Conservation (phyloP, 257 asterid genomes). For the Thymus mandschuricus region DNA sequence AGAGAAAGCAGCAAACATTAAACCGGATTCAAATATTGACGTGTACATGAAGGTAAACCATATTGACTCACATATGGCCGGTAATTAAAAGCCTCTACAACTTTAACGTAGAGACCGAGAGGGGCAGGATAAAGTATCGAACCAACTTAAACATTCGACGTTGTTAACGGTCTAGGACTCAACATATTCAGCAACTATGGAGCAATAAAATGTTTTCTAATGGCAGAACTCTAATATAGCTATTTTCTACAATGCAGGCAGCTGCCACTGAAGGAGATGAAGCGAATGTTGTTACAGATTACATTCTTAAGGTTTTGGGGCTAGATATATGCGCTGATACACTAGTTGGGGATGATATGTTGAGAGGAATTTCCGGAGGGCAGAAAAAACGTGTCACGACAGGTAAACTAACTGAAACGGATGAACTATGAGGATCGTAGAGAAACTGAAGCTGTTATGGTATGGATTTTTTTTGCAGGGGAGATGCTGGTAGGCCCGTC, state of each 20-base stretch:
- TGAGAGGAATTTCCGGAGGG: slow-evolving; percentile 54
- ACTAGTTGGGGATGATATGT: slow-evolving; percentile 46
- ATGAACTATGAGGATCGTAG: background rate
- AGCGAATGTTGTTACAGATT: slow-evolving; percentile 45
- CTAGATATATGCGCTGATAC: slow-evolving; percentile 53
- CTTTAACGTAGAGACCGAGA: background rate
- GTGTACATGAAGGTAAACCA: slow-evolving; percentile 49
- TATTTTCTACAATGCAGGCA: slow-evolving; percentile 31
- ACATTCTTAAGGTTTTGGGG: slow-evolving; percentile 46
- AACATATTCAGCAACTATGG: background rate
- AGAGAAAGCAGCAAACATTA: slow-evolving; percentile 49
- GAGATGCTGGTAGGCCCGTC: slow-evolving; percentile 57
- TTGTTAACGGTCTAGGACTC: background rate
- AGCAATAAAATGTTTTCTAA: background rate
- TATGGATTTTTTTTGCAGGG: slow-evolving; percentile 31
- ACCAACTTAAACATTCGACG: background rate
- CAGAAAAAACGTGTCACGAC: slow-evolving; percentile 54
- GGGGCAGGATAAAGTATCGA: background rate
- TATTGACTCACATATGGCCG: background rate
- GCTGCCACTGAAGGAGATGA: slow-evolving; percentile 49
- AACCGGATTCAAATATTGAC: slow-evolving; percentile 51
- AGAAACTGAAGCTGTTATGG: slow-evolving; percentile 14
- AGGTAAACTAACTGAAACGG: slow-evolving; percentile 25
- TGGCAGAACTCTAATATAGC: background rate
- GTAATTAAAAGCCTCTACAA: background rate